Percentiles rank a stretch among this genome's conserved stretches.
These are phyloP conservation scores for Saposhnikovia divaricata DNA, from an alignment of 129 eudicot genomes.

Conservation along the genomic window DNA sequence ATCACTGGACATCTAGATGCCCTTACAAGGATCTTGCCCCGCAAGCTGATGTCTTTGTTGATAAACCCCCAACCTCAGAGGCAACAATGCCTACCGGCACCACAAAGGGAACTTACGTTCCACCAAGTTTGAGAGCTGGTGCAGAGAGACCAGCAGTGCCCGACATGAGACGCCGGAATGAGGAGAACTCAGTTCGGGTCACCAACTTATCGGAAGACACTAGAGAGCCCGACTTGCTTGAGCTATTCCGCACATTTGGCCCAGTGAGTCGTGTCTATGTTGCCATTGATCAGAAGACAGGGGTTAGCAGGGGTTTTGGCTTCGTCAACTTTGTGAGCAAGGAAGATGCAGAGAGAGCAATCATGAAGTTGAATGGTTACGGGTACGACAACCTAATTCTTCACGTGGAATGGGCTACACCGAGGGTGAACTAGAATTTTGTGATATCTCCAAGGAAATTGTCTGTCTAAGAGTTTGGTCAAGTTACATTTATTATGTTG, in stretches of 20 bases:
- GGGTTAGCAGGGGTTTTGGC: slow-evolving; percentile 50
- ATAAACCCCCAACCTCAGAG: slow-evolving; percentile 28
- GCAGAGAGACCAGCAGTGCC: slow-evolving; percentile 34
- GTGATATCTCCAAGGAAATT: not conserved
- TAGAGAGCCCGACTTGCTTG: slow-evolving; percentile 44
- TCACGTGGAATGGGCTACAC: slow-evolving; percentile 53
- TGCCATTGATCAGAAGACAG: slow-evolving; percentile 53
- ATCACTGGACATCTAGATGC: slow-evolving; percentile 55
- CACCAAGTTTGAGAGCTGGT: slow-evolving; percentile 50
- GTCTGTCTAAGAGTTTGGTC: not conserved
- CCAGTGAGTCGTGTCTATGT: slow-evolving; percentile 40
- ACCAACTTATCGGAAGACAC: slow-evolving; percentile 51
- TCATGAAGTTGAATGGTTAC: slow-evolving; percentile 45
- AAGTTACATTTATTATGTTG: not conserved
- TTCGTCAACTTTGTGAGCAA: slow-evolving; percentile 48
- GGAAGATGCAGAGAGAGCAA: slow-evolving; percentile 52
- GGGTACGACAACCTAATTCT: slow-evolving; percentile 55
- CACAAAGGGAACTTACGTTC: slow-evolving; percentile 38
- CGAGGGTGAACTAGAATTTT: slow-evolving; percentile 31
- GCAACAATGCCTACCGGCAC: slow-evolving; percentile 13
- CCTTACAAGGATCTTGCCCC: slow-evolving; percentile 50
- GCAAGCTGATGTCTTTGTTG: slow-evolving; percentile 22
- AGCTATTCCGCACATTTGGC: slow-evolving; percentile 46
- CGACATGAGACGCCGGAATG: slow-evolving; percentile 50
- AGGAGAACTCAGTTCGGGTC: slow-evolving; percentile 53